Conservation (phyloP, 2,329 filamentous ascomycete genomes). For the Colletotrichum nymphaeae region DNA sequence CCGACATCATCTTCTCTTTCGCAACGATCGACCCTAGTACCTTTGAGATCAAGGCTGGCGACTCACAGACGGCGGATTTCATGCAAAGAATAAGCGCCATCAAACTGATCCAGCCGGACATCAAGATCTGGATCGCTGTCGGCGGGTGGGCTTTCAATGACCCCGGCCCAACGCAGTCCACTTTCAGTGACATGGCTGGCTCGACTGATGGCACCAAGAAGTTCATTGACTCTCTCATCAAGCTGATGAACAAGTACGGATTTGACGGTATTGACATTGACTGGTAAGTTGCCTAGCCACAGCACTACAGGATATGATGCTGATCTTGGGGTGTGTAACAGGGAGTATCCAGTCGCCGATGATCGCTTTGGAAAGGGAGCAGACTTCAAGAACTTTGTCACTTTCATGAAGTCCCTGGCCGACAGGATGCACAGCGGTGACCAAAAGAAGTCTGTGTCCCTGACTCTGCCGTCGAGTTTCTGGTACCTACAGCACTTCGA, state of each 20-base stretch:
- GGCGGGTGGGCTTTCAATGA: constrained; percentile 57
- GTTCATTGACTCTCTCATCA: constrained; percentile 39
- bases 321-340: constrained; percentile 23
- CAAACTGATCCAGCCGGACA: constrained; percentile 41
- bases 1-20: constrained; percentile 50
- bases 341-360: constrained; percentile 27
- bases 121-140: constrained; percentile 52
- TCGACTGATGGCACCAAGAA: constrained; percentile 16
- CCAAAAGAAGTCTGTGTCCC: no score
- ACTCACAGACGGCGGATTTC: neutral
- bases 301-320: no score
- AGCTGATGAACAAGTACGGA: constrained; percentile 37
- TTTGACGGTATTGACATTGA: constrained; percentile 44
- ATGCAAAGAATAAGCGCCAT: constrained; percentile 30
- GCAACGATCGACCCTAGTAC: constrained; percentile 44
- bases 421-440: no score
- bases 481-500: constrained; percentile 39
- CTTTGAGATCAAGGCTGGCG: constrained; percentile 39
- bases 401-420: no score
- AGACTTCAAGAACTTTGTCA: no score
- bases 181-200: constrained; percentile 40
- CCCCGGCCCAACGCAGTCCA: constrained; percentile 40
- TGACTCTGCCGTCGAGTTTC: neutral
- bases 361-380: no score
- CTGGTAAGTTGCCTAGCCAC: constrained; percentile 25